These are phyloP conservation scores for Cyclocybe aegerita DNA, from an alignment of 768 basidiomycete genomes.

Conservation along the genomic window DNA sequence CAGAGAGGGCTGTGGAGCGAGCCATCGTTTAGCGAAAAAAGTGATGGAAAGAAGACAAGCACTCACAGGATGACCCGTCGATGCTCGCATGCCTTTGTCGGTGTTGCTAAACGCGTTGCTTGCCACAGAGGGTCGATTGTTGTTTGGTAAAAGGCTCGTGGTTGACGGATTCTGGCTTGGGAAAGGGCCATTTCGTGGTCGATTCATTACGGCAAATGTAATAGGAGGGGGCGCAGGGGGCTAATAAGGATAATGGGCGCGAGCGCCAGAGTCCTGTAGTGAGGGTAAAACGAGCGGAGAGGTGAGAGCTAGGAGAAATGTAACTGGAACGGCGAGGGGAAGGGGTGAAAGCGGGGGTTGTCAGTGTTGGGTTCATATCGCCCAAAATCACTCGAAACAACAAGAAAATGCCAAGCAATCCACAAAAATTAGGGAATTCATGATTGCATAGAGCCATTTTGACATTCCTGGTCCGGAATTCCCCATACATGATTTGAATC, in stretches of 20 bases:
- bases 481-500: neutral
- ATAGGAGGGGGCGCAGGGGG: neutral
- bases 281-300: constrained; percentile 1
- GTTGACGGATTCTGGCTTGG: constrained; percentile 7
- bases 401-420: constrained; percentile 6
- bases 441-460: neutral
- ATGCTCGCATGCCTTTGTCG: constrained; percentile 4
- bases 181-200: neutral
- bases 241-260: neutral
- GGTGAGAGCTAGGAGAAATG: neutral
- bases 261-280: constrained; percentile 3
- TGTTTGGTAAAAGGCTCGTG: constrained; percentile 8
- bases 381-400: neutral
- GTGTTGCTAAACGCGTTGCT: neutral
- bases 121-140: neutral
- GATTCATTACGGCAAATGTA: constrained; percentile 5
- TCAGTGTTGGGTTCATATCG: neutral
- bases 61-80: constrained; percentile 14
- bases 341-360: neutral
- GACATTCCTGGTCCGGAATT: neutral
- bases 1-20: constrained; percentile 22
- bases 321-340: neutral
- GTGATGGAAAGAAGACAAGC: neutral
- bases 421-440: neutral
- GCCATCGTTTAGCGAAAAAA: neutral